Base-by-base conservation (phyloP, 140 eudicot species). In the Ambrosia hybrid region DNA sequence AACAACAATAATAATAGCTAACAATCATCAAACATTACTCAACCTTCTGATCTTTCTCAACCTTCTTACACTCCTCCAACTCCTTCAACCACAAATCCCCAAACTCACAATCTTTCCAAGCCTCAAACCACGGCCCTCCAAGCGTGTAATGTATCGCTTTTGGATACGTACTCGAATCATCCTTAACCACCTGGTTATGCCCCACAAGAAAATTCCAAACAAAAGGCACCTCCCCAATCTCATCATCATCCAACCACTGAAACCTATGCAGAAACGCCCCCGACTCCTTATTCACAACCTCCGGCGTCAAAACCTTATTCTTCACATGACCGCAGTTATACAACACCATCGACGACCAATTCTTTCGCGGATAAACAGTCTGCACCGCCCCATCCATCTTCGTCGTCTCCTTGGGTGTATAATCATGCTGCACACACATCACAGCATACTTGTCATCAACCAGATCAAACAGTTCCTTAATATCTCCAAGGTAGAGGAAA, bases 201-300 rank as follows among this genome's bases (percentile, higher is more conserved):
- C 99, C 99, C 68, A 94, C 97, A n/a, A 94, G 92, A 74, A 94
- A 94, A 56, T 94, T 94, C 97, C 99, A 94, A 65, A 90, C 96
- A 74, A 94, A 94, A 6, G 97, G 96, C 55, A 94, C 73, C 55
- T 81, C 83, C 38, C 99, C 99, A 15, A 94, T 94, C 67, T 94
- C 97, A 53, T 83, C 73, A 85, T 94, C 99, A 21, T 88, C 89
- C 76, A 94, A 36, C 99, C 99, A 94, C 57, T 78, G 87, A 74
- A 94, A 94, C 90, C 99, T 63, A 78, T 94, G 99, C 14, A 94
- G 58, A 82, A 79, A 94, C 9, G 96, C 96, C 14, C 99, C 99
- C 0, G 88, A 52, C 71, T 90, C 86, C 16, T 74, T 71, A 17
- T 94, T 94, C 14, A 94, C 99, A 55, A 85, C 72, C 75, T 94